A percentile compares a stretch with the other conserved stretches of the same genome.
phyloP scores from a whole-genome alignment of 192 early-diverging fungal species.

The Jimgerdemannia flammicorona region DNA sequence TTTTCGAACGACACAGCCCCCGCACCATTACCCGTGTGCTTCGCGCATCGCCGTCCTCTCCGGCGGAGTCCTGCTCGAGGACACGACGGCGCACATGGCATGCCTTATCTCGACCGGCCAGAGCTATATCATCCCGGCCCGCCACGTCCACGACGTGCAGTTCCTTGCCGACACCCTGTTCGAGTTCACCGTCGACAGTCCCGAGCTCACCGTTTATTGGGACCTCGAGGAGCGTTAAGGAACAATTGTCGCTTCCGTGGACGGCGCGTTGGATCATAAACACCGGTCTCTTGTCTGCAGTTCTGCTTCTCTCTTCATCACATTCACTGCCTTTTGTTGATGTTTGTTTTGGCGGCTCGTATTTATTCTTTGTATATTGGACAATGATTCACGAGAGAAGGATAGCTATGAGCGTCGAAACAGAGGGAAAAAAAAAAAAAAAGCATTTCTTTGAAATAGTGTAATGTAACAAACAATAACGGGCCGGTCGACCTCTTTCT shows the following conservation, averaged over 20 bases:
- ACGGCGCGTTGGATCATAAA: background rate
- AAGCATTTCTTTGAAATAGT: no score
- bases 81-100: conserved; percentile 10
- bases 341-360: background rate
- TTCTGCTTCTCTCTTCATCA: background rate
- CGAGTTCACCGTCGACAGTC: conserved; percentile 16
- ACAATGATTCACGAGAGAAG: no score
- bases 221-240: conserved; percentile 26
- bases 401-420: no score
- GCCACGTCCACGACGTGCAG: conserved; percentile 17
- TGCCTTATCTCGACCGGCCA: conserved; percentile 12
- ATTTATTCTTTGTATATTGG: background rate
- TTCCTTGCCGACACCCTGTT: conserved; percentile 18
- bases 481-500: no score
- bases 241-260: background rate
- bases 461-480: no score
- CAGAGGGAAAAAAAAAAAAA: no score
- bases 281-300: background rate
- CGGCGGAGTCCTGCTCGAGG: conserved; percentile 16
- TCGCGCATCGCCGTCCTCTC: conserved; percentile 14
- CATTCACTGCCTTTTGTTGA: conserved; percentile 5
- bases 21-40: conserved; percentile 15
- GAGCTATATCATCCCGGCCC: conserved; percentile 17
- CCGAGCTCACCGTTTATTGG: conserved; percentile 23
- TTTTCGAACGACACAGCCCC: conserved; percentile 5